Evolutionary conservation across 2,329 filamentous ascomycete species (phyloP), one percentile per base, ranked within the genome.

Genomic region (Ophiostoma novo-ulmi): DNA sequence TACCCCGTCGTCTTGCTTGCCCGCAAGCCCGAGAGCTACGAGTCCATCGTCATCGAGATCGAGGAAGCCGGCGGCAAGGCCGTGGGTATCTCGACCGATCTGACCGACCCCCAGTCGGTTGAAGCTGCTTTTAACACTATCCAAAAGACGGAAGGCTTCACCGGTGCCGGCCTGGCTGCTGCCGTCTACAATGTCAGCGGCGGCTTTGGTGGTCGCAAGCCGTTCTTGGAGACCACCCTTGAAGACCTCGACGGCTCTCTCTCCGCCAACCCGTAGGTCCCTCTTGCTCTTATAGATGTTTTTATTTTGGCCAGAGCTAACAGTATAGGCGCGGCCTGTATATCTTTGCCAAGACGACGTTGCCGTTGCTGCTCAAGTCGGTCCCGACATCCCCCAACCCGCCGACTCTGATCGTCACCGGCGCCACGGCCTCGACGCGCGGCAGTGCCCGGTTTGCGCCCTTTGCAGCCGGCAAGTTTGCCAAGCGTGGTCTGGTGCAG

Each of bases 391-490:
- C 85, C 0, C 82, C 85, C 41, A 80, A 92, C 76, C 91, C 93
- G 5, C 93, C 93, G 0, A 90, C 90, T 0, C 82, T 97, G 26
- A 90, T 97, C 76, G 91, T 96, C 79, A 97, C 93, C 0, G 93
- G 93, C 41, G 93, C 93, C 0, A 97, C 93, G 0, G 93, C 92
- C 0, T 92, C 90, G 0, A 75, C 94, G 22, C 90, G 89, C 75
- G 91, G 91, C 4, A 90, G 88, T 13, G 88, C 91, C 0, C 81
- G 82, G 14, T 91, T 93, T 78, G 82, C 88, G 0, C 81, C 85
- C 8, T 97, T 97, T 76, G 90, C 92, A 0, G 87, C 88, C 1
- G 90, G 90, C 38, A 97, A 96, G 78, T 96, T 93, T 78, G 92
- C 91, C 4, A 81, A 91, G 75, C 85, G 93, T 41, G 92, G 89